Evolutionary conservation across 345 rosid species (phyloP).

Genomic region (Passiflora organensis): DNA sequence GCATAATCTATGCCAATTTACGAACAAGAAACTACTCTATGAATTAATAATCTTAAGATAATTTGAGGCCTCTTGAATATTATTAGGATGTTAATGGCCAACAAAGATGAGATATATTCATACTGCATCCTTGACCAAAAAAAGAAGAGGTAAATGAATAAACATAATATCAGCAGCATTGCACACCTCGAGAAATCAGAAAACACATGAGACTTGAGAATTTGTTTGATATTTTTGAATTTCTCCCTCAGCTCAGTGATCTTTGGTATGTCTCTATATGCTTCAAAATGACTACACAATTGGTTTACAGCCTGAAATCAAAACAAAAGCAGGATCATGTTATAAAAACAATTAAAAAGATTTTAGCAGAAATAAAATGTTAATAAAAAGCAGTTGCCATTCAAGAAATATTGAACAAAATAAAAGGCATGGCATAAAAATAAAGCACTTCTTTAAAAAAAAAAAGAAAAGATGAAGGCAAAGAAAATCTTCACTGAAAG

Average conservation of each 20-base stretch:
- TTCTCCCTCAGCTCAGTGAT: slow-evolving; percentile 95
- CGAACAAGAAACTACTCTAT: too few relatives aligned
- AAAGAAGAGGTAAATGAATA: too few relatives aligned
- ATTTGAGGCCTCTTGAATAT: too few relatives aligned
- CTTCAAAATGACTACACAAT: slow-evolving; percentile 94
- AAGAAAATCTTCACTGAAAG: not conserved
- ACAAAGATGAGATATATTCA: too few relatives aligned
- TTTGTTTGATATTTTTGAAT: slow-evolving; percentile 88
- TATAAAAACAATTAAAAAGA: not conserved
- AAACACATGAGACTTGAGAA: slow-evolving; percentile 90
- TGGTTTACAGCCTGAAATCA: slow-evolving; percentile 96
- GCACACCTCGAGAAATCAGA: slow-evolving; percentile 93
- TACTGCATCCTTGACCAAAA: not conserved
- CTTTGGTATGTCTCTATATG: slow-evolving; percentile 93
- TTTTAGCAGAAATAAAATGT: not conserved
- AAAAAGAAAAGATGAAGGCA: not conserved
- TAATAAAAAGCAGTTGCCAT: not conserved
- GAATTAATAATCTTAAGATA: too few relatives aligned
- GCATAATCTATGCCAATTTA: too few relatives aligned
- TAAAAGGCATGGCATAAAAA: not conserved
- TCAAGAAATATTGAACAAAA: not conserved
- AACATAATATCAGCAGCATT: not conserved
- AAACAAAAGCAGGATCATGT: slow-evolving; percentile 9
- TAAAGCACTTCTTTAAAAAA: not conserved
- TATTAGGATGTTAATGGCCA: too few relatives aligned